A percentile compares a stretch with the other conserved stretches of the same genome.
Evolutionary conservation across 768 basidiomycete species (phyloP).

Genomic region (Naganishia friedmannii): DNA sequence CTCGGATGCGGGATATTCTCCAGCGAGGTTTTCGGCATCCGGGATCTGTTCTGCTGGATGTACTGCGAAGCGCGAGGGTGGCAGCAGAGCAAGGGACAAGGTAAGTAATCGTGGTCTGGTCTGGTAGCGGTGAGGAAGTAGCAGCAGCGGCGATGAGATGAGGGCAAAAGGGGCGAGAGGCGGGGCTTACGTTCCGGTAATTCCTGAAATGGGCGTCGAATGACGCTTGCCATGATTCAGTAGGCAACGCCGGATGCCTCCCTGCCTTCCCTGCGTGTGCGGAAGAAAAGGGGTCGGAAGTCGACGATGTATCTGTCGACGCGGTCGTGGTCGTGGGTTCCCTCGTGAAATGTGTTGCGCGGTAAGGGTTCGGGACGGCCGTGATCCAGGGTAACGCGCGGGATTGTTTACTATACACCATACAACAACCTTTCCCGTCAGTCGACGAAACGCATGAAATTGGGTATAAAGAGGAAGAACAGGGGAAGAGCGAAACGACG

Average conservation of each 20-base stretch:
- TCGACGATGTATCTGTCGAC: not conserved
- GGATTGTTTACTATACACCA: slow-evolving; percentile 13
- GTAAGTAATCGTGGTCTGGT: not conserved
- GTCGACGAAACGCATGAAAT: too few relatives aligned
- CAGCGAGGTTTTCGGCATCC: not conserved
- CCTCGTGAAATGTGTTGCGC: not conserved
- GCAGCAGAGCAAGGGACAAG: too few relatives aligned
- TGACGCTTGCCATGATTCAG: slow-evolving; percentile 39
- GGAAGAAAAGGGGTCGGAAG: not conserved
- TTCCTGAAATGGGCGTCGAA: slow-evolving; percentile 43
- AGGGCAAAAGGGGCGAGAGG: not conserved
- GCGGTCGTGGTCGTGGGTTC: too few relatives aligned
- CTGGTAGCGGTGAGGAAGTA: too few relatives aligned
- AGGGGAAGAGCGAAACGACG: too few relatives aligned
- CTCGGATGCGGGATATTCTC: slow-evolving; percentile 9
- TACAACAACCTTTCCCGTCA: too few relatives aligned
- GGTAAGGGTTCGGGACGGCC: slow-evolving; percentile 8
- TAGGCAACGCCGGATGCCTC: slow-evolving; percentile 47
- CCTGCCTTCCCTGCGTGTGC: not conserved
- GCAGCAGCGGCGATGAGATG: too few relatives aligned
- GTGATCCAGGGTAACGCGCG: slow-evolving; percentile 26
- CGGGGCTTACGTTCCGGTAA: slow-evolving; percentile 39
- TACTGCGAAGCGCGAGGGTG: not conserved
- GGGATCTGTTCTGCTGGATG: not conserved
- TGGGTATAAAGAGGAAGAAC: too few relatives aligned